Evolutionary conservation across 164 flowering plant genomes (phyloP), one percentile per base, ranked within the genome.

Genomic region (Berberis vulgaris): DNA sequence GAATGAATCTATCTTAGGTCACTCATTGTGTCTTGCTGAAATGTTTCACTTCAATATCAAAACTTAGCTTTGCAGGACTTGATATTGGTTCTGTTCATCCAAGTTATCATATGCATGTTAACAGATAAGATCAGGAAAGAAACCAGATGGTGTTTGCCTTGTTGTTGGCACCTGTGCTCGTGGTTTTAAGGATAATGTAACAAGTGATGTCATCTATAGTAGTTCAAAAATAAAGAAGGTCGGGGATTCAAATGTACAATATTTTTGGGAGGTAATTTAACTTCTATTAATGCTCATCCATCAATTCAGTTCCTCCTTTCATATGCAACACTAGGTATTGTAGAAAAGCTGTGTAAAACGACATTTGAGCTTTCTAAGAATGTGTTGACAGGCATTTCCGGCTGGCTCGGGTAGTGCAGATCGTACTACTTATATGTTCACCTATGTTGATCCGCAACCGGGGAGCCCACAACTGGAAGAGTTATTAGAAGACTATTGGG

Each of bases 351-450:
- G n/a, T 38, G 45, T 9, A 4, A 45, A 38, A 11, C 3, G 61
- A 49, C 5, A 42, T 49, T 57, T 6, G 41, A 13, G 39, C 44
- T 47, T 46, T 54, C 8, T 38, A 43, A 52, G 42, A 45, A 50
- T 57, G 26, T 39, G 65, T 73, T 57, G 10, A 13, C 81, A 93
- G 98, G 98, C 98, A 62, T 93, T 93, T 77, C 98, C 98, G 60
- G 85, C 97, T 78, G 98, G 95, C 10, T 90, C 98, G 58, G 98
- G 96, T 65, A 86, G 85, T 39, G 63, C 67, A 59, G 98, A 93
- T 73, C 84, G 98, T 66, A 93, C 98, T 49, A 93, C 96, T 63
- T 93, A 90, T 69, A 87, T 93, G 97, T 93, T 93, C 75, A 86
- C 98, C 44, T 93, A 93, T 64, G 76, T 84, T 60, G 80, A 84